These are phyloP conservation scores for Fusarium sp. DNA, from an alignment of 2,329 filamentous ascomycete genomes.

Conservation along the genomic window DNA sequence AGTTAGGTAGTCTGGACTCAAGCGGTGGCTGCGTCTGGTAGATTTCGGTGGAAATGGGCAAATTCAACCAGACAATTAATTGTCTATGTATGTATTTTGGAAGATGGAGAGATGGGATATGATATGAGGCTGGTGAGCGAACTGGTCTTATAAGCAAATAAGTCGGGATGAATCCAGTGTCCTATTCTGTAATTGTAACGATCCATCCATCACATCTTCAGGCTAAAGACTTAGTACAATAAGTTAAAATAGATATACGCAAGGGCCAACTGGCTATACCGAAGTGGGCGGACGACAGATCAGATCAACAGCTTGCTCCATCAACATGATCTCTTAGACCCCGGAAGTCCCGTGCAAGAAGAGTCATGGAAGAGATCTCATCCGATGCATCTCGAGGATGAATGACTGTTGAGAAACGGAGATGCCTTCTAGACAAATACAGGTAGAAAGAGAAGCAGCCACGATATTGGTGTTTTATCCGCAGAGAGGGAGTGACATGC, in stretches of 20 bases:
- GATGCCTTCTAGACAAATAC: slow-evolving; percentile 36
- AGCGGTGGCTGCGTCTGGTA: slow-evolving; percentile 26
- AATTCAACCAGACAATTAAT: neutral
- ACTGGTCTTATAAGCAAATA: slow-evolving; percentile 25
- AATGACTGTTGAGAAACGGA: slow-evolving; percentile 19
- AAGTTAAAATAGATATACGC: slow-evolving; percentile 38
- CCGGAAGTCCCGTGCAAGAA: slow-evolving; percentile 16
- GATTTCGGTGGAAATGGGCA: slow-evolving; percentile 1
- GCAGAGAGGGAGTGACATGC: slow-evolving; percentile 10
- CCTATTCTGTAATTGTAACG: slow-evolving; percentile 22
- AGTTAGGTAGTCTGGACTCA: slow-evolving; percentile 30
- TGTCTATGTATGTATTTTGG: neutral
- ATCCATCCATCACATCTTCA: slow-evolving; percentile 17
- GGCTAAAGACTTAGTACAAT: slow-evolving; percentile 9
- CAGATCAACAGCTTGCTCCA: slow-evolving; percentile 2
- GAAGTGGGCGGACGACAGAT: slow-evolving; percentile 27
- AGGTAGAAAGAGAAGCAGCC: slow-evolving; percentile 18
- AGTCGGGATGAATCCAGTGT: neutral
- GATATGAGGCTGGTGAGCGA: slow-evolving; percentile 6
- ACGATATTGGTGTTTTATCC: slow-evolving; percentile 29
- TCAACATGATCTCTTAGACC: slow-evolving; percentile 7
- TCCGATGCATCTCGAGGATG: neutral
- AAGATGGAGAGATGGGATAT: slow-evolving; percentile 9
- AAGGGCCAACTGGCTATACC: neutral
- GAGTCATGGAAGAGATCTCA: slow-evolving; percentile 26